Evolutionary conservation across 2,329 filamentous ascomycete genomes (phyloP), one percentile per base, ranked within the genome.

Genomic region (Fusarium udum): DNA sequence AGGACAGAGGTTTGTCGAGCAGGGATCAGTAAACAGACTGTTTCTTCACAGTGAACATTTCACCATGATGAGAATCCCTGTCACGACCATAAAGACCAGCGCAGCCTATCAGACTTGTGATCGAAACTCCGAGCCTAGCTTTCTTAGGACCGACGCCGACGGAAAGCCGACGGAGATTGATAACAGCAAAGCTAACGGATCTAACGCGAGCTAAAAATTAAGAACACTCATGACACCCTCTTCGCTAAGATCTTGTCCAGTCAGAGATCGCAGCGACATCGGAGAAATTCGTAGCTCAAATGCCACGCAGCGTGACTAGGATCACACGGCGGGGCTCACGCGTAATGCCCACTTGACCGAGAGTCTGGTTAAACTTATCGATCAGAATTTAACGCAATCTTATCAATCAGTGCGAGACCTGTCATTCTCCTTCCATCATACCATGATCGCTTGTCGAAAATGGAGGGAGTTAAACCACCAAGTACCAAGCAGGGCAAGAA

Each of bases 61-160:
- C 3, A 12, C 0, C 4, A 24, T 18, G 4, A 20, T 12, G 0
- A 15, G 0, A 0, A 45, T 16, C 28, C 39, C n/a, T 26, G 31
- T 1, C 1, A 2, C 0, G 7, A 0, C 18, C 31, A 28, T 10
- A n/a, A 14, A 3, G 13, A 6, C 11, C 6, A 22, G 0, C 2
- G 2, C 7, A 46, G 13, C 55, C 55, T 46, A 57, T 46, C n/a
- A 57, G 3, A 7, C 4, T 43, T 13, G 13, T 18, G 7, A 6
- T 32, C 2, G 2, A 15, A 13, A 6, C 10, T 3, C n/a, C 31
- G 11, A 57, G 39, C 24, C 55, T 57, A 57, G 55, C 55, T 46
- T 2, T 26, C 18, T 16, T 46, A 4, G 10, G n/a, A 12, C 16
- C 14, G 6, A 43, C 5, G 7, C 39, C 55, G 39, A 57, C 18